Base-by-base conservation (phyloP, 495 filamentous ascomycete genomes). In the Xylaria flabelliformis region DNA sequence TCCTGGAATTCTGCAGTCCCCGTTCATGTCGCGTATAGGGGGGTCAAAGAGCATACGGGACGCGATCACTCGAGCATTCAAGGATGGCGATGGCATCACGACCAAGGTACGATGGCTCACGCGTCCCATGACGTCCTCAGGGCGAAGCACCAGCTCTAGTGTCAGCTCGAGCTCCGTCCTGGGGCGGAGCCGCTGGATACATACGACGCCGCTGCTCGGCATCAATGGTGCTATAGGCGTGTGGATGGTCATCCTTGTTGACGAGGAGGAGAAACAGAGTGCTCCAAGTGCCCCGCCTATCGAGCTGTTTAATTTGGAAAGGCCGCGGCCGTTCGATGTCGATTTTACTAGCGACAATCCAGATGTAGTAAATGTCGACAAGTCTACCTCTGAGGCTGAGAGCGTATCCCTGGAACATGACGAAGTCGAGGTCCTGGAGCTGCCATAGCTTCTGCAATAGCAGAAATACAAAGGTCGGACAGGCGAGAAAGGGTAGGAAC, bases 241-340 rank as follows among this genome's bases (percentile, higher is more conserved):
- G 0, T 91, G 88, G 89, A 89, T 92, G 87, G 82, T 91, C 21
- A 85, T 91, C 0, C 83, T 91, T 74, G 85, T 91, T 0, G 88
- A 90, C 56, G 83, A 83, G 67, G 82, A 85, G 12, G 75, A 71
- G 21, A 75, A 74, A 13, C 61, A 42, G 15, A 48, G 69, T 19
- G 12, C 42, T 1, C 62, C 53, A 9, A 41, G 61, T 15, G 69
- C 69, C 4, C 69, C 69, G 32, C 69, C 69, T 36, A 36, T 71
- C 12, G 69, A 64, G 21, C 26, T 65, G 9, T 65, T 56, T 50
- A 65, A 65, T 50, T 1, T 59, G 2, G 62, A 65, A 46, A 64
- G 62, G 34, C 50, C 34, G 12, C 69, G 61, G 39, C 68, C 68
- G 53, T 70, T 70, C 58, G 68, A 70, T 21, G 32, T 53, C 58